A percentile compares a stretch with the other conserved stretches of the same genome.
phyloP scores from a whole-genome alignment of 1,284 basidiomycete species.

The Malassezia dermatis region DNA sequence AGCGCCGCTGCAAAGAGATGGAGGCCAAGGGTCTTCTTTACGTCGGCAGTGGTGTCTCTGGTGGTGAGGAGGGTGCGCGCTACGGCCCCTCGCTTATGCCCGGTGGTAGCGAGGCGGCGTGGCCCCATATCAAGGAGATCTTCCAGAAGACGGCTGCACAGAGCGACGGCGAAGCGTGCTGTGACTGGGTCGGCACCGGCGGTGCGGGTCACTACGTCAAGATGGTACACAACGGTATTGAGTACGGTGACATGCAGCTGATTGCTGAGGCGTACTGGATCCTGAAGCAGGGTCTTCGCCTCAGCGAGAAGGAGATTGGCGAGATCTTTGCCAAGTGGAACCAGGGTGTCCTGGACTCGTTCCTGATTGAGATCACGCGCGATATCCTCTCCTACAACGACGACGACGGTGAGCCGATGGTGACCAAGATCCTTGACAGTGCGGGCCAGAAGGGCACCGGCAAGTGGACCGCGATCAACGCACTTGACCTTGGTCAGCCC shows the following conservation, averaged over 20 bases:
- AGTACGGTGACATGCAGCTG: constrained; percentile 98
- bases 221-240: constrained; percentile 93
- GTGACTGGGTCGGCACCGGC: constrained; percentile 96
- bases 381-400: constrained; percentile 59
- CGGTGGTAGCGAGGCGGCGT: constrained; percentile 84
- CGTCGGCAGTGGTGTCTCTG: constrained; percentile 97
- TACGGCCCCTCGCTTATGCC: constrained; percentile 98
- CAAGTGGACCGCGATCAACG: constrained; percentile 98
- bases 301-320: constrained; percentile 50
- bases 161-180: constrained; percentile 90
- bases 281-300: constrained; percentile 85
- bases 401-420: constrained; percentile 78
- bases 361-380: constrained; percentile 79
- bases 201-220: constrained; percentile 93
- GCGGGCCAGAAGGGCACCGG: constrained; percentile 99
- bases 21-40: constrained; percentile 90
- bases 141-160: constrained; percentile 97
- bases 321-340: constrained; percentile 63
- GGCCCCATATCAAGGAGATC: constrained; percentile 94
- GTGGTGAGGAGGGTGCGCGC: constrained; percentile 97
- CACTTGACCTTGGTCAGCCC: constrained; percentile 76
- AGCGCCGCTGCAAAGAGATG: constrained; percentile 83
- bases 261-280: constrained; percentile 80
- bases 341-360: constrained; percentile 96
- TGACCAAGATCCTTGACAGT: constrained; percentile 70